phyloP scores from a whole-genome alignment of 768 basidiomycete genomes.

The Pisolithus tinctorius region DNA sequence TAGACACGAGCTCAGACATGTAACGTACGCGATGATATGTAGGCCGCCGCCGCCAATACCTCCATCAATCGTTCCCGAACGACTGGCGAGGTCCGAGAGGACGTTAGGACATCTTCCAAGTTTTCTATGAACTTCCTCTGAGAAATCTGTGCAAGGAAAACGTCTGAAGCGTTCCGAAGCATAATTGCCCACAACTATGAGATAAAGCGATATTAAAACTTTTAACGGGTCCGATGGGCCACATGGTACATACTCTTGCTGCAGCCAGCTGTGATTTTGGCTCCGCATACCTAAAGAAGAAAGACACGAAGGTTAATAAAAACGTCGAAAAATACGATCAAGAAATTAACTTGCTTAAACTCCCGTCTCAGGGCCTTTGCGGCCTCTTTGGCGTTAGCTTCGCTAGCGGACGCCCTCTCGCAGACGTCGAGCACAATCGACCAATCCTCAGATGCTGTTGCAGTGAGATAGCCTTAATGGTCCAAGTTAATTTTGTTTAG shows the following conservation, averaged over 20 bases:
- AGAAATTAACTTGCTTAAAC: slow-evolving; percentile 56
- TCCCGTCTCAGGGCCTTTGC: slow-evolving; percentile 75
- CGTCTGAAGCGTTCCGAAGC: slow-evolving; percentile 71
- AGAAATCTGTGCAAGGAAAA: slow-evolving; percentile 64
- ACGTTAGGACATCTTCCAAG: slow-evolving; percentile 65
- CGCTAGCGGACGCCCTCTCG: slow-evolving; percentile 69
- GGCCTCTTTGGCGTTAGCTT: slow-evolving; percentile 76
- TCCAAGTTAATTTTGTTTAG: slow-evolving; percentile 1
- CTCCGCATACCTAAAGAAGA: slow-evolving; percentile 54
- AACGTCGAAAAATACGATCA: slow-evolving; percentile 4
- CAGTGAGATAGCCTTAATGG: slow-evolving; percentile 58
- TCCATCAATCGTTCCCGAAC: slow-evolving; percentile 75
- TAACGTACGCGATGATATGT: slow-evolving; percentile 22
- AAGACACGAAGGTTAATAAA: neutral
- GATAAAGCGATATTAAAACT: neutral
- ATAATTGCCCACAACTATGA: slow-evolving; percentile 82
- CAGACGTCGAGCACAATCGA: slow-evolving; percentile 77
- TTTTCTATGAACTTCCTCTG: slow-evolving; percentile 75
- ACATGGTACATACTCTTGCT: slow-evolving; percentile 48
- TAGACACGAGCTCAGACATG: neutral
- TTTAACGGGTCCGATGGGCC: neutral
- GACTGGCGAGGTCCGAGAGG: slow-evolving; percentile 64
- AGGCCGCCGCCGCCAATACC: slow-evolving; percentile 78
- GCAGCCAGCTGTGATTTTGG: slow-evolving; percentile 71
- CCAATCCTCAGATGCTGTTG: slow-evolving; percentile 80